Evolutionary conservation across 257 asterid genomes (phyloP), one percentile per base, ranked within the genome.

Genomic region (Verbascum thapsus): DNA sequence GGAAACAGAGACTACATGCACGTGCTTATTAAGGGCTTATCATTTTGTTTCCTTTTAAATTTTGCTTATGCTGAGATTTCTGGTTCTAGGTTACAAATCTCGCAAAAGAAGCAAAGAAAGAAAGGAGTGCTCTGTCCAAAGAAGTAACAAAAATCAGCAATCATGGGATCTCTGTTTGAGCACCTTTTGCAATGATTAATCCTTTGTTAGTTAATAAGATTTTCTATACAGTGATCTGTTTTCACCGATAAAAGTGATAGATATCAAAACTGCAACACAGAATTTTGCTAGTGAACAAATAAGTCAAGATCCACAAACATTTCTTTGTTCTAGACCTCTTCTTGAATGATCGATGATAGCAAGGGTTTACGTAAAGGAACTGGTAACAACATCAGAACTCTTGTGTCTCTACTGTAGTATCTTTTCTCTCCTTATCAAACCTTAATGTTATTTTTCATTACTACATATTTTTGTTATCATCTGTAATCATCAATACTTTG

Each of bases 121-220:
- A 89, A 78, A 81, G 88, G 71, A 79, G 63, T 42, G 72, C 69
- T 48, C 80, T 92, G 60, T 72, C 82, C 69, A 89, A 81, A 84
- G 95, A 92, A 84, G 94, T 92, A 35, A 63, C 81, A 11, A 89
- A 87, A 83, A 92, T 92, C 67, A 92, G 86, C 88, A 87, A 92
- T 50, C 81, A 85, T 48, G 96, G 99, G 70, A 87, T 87, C 49
- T 89, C 97, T 8, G 83, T 92, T 75, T 92, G 82, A 86, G 17
- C 19, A 38, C 37, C 52, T 44, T 38, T 42, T 45, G 6, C 7
- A 43, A 53, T 55, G 68, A 53, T 48, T 23, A 57, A 58, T 12
- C 64, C 64, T 64, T 6, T 52, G 47, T 60, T 58, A 39, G 61
- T 53, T 18, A 22, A 50, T 32, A 50, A 34, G 56, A 63, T 57